phyloP scores from a whole-genome alignment of 257 asterid genomes.

The Fraxinus quadrangulata region DNA sequence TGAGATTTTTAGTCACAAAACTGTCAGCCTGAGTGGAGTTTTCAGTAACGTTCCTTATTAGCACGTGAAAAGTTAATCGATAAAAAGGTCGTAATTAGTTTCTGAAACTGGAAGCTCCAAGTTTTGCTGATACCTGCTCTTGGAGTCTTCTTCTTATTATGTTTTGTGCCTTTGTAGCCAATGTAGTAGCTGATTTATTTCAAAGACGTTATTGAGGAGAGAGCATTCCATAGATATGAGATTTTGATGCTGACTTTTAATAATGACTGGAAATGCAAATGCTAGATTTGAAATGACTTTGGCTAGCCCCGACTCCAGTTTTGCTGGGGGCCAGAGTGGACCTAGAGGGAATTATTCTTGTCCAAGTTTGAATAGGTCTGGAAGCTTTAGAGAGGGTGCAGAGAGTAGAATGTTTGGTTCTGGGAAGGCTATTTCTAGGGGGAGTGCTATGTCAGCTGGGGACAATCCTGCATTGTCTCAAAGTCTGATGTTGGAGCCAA shows the following conservation, averaged over 20 bases:
- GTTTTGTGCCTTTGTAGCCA: constrained; percentile 30
- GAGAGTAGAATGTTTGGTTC: constrained; percentile 60
- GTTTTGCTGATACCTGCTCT: constrained; percentile 23
- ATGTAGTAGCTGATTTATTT: constrained; percentile 22
- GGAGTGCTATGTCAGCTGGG: constrained; percentile 45
- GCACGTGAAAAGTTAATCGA: too few relatives aligned
- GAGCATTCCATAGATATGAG: constrained; percentile 38
- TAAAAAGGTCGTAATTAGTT: constrained; percentile 9
- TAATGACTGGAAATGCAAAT: constrained; percentile 70
- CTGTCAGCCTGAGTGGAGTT: not conserved
- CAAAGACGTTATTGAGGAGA: constrained; percentile 14
- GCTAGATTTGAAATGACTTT: constrained; percentile 66
- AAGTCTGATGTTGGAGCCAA: constrained; percentile 70
- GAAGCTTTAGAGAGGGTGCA: constrained; percentile 80
- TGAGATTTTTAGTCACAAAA: not conserved
- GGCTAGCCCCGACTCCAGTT: constrained; percentile 67
- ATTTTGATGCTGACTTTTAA: constrained; percentile 27
- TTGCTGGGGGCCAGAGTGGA: constrained; percentile 63
- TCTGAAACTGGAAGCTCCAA: constrained; percentile 20
- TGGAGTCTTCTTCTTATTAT: constrained; percentile 23
- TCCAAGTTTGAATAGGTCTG: constrained; percentile 62
- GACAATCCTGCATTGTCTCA: constrained; percentile 65
- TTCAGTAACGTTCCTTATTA: not conserved
- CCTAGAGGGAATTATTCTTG: constrained; percentile 65
- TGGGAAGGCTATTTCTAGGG: constrained; percentile 64